Base-by-base conservation (phyloP, 1,284 basidiomycete genomes). In the Coniferiporia weirii region DNA sequence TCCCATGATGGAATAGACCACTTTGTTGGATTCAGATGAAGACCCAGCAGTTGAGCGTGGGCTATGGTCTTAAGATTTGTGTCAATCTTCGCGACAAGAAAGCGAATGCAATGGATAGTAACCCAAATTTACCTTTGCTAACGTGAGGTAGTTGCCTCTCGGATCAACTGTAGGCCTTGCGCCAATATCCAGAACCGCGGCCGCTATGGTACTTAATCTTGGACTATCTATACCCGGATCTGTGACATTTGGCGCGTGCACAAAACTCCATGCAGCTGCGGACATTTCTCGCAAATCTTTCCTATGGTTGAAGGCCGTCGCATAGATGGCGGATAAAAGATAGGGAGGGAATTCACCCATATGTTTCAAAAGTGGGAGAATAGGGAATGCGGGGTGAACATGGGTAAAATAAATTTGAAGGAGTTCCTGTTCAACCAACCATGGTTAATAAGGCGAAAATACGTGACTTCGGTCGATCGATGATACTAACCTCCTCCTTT, bases 1-100 rank as follows among this genome's bases (percentile, higher is more conserved):
- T 68, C 67, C 67, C 67, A 68, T 5, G 61, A 51, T 6, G 67
- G 67, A 19, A 68, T 66, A 43, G 60, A 61, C 67, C 67, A 68
- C 34, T 54, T 64, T 5, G 59, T 44, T 20, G 65, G 62, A 52
- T 68, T 60, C 20, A 67, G 60, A 34, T 68, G 67, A 1, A 68
- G 62, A 19, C 67, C 67, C n/a, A 68, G 52, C 12, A 68, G 62
- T 49, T 68, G 67, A 10, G 65, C 67, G 44, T 66, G 63, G 20
- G 67, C 67, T 46, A 67, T 67, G 22, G 67, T 64, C 66, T 67
- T 40, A 1, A 40, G 13, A 13, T 34, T 34, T 38, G n/a, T 4
- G 51, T 13, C 17, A 38, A 38, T n/a, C 19, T 13, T 35, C 17
- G 17, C n/a, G 4, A 10, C 19, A 34, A 52, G 27, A 27, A 40